Evolutionary conservation across 768 basidiomycete species (phyloP), one percentile per base, ranked within the genome.

Genomic region (Asterophora lycoperdoides): DNA sequence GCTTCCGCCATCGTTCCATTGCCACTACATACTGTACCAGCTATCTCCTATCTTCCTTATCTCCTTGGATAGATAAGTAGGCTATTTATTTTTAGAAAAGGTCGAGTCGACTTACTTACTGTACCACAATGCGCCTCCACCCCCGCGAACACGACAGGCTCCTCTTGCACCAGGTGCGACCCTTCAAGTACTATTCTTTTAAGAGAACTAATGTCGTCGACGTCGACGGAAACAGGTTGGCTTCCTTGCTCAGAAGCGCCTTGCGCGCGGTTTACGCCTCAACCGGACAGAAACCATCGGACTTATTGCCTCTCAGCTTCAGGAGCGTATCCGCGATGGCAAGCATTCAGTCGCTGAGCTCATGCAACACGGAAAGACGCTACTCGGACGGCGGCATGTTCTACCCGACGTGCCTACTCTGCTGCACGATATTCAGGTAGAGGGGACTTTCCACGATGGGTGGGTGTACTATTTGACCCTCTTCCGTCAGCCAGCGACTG

Each of bases 291-390:
- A 99, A 68, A 86, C 93, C 0, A 79, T 84, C 11, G 93, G 91
- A 2, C 78, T 99, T 8, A 93, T 99, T 55, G 85, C 93, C 1
- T 82, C 81, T n/a, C 88, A 91, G 58, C 79, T 97, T 1, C 95
- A 98, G 58, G 95, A 97, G 65, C 80, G 83, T 41, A 95, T 96
- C 58, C 78, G 96, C 8, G 96, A 98, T 86, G 95, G 94, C 3
- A 63, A 68, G 13, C 77, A 93, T 62, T 81, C 83, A 0, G 94
- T 98, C 8, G 78, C 90, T 0, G 81, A 97, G 53, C 70, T 99
- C n/a, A 95, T 95, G 94, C 83, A 91, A 41, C 74, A 88, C 58
- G 96, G 96, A 6, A 97, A 93, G 72, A 79, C 77, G 15, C 63
- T 99, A 44, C 76, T 99, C 8, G 94, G 95, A 2, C 73, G 91